Conservation (phyloP, 495 filamentous ascomycete species). For the Chaetomium tenue region DNA sequence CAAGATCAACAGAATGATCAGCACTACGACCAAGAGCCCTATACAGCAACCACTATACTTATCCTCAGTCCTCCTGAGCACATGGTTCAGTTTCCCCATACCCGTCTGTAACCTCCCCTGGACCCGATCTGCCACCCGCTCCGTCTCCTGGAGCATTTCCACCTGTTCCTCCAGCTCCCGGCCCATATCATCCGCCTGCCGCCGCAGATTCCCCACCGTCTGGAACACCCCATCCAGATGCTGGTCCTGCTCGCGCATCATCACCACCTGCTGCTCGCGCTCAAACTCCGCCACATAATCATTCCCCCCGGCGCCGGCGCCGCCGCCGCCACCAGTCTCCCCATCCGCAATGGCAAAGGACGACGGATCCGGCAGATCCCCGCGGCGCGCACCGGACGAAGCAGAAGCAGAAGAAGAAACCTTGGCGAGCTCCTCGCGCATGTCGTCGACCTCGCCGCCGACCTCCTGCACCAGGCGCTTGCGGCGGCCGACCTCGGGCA, state of each 20-base stretch:
- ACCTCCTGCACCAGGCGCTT: slow-evolving; percentile 84
- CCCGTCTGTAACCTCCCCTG: slow-evolving; percentile 82
- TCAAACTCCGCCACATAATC: slow-evolving; percentile 79
- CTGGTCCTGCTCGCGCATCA: slow-evolving; percentile 95
- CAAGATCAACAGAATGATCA: slow-evolving; percentile 80
- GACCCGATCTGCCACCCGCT: slow-evolving; percentile 79
- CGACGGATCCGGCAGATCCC: slow-evolving; percentile 65
- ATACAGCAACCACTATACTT: slow-evolving; percentile 89
- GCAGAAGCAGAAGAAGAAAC: slow-evolving; percentile 8
- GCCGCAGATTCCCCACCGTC: slow-evolving; percentile 83
- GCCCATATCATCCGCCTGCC: slow-evolving; percentile 93
- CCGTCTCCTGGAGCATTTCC: slow-evolving; percentile 75
- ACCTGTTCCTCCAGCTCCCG: slow-evolving; percentile 91
- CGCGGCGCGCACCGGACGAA: slow-evolving; percentile 12
- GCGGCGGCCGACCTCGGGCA: slow-evolving; percentile 76
- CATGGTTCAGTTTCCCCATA: slow-evolving; percentile 76
- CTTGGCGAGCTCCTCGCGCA: slow-evolving; percentile 75
- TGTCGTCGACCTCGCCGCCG: slow-evolving; percentile 81
- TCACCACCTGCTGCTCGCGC: slow-evolving; percentile 82
- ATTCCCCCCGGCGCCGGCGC: slow-evolving; percentile 52
- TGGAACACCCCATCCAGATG: slow-evolving; percentile 87
- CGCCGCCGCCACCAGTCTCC: slow-evolving; percentile 39
- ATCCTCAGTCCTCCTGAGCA: slow-evolving; percentile 93
- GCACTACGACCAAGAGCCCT: slow-evolving; percentile 74
- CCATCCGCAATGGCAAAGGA: slow-evolving; percentile 57